Evolutionary conservation across 2,329 filamentous ascomycete species (phyloP).

Genomic region (Pestalotiopsis sp.): DNA sequence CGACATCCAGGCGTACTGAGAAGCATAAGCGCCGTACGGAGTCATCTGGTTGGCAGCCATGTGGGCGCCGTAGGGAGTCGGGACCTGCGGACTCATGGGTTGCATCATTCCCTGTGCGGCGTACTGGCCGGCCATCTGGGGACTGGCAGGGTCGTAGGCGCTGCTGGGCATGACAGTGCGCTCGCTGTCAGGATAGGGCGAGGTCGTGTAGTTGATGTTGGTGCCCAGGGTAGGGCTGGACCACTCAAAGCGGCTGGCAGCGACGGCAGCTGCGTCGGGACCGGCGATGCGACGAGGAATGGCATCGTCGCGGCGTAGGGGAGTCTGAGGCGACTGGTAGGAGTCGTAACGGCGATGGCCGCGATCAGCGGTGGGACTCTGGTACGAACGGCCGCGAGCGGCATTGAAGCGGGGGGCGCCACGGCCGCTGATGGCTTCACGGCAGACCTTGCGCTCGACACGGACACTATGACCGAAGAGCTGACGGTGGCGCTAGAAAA

Average conservation of each 20-base stretch:
- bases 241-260: not conserved
- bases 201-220: conserved; percentile 14
- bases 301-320: not conserved
- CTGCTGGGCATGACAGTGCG: not conserved
- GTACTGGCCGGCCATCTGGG: conserved; percentile 21
- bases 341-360: not conserved
- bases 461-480: conserved; percentile 37
- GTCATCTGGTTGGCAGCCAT: conserved; percentile 13
- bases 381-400: conserved; percentile 2
- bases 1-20: conserved; percentile 24
- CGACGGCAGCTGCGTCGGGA: not conserved
- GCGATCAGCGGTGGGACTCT: not conserved
- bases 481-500: conserved; percentile 33
- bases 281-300: not conserved
- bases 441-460: conserved; percentile 39
- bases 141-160: not conserved
- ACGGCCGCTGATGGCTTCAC: conserved; percentile 12
- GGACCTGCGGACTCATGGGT: not conserved
- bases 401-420: conserved; percentile 9
- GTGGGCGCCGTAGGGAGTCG: not conserved
- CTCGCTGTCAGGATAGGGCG: conserved; percentile 14
- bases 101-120: conserved; percentile 15
- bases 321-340: not conserved
- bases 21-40: conserved; percentile 19
- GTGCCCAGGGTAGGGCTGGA: conserved; percentile 12